These are phyloP conservation scores for Podaxis sp. DNA, from an alignment of 768 basidiomycete species.

Conservation along the genomic window DNA sequence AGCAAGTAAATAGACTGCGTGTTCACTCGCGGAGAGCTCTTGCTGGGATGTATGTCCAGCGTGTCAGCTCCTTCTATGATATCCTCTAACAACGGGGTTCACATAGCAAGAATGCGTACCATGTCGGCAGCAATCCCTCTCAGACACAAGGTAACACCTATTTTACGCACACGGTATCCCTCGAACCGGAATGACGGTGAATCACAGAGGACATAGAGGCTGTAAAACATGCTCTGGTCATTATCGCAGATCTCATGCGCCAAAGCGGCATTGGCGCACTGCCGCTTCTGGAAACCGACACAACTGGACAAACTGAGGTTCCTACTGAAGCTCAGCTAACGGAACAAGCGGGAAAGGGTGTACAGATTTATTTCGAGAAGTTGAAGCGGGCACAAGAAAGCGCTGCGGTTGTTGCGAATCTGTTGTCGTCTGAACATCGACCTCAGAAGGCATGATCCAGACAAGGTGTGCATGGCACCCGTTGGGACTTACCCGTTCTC, in stretches of 20 bases:
- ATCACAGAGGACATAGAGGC: slow-evolving; percentile 36
- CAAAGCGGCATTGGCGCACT: slow-evolving; percentile 65
- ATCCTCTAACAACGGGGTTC: not conserved
- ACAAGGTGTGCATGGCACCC: not conserved
- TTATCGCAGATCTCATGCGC: slow-evolving; percentile 44
- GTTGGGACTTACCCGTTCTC: not conserved
- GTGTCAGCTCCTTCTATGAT: not conserved
- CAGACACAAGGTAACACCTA: slow-evolving; percentile 48
- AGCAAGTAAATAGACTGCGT: slow-evolving; percentile 46
- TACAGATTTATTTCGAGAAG: slow-evolving; percentile 45
- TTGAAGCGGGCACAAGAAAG: slow-evolving; percentile 53
- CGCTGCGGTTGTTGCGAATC: slow-evolving; percentile 44
- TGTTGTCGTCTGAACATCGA: slow-evolving; percentile 14
- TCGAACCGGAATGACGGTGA: not conserved
- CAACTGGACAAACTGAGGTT: not conserved
- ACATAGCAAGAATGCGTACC: slow-evolving; percentile 58
- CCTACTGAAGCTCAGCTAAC: slow-evolving; percentile 47
- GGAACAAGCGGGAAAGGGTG: slow-evolving; percentile 32
- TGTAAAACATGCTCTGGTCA: slow-evolving; percentile 46
- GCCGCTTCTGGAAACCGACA: slow-evolving; percentile 33
- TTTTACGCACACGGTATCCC: not conserved
- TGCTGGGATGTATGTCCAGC: slow-evolving; percentile 45
- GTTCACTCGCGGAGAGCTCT: slow-evolving; percentile 43
- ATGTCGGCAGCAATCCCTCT: slow-evolving; percentile 44
- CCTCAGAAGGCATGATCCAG: not conserved